Conservation (phyloP, 1,284 basidiomycete genomes). For the Tausonia pullulans region DNA sequence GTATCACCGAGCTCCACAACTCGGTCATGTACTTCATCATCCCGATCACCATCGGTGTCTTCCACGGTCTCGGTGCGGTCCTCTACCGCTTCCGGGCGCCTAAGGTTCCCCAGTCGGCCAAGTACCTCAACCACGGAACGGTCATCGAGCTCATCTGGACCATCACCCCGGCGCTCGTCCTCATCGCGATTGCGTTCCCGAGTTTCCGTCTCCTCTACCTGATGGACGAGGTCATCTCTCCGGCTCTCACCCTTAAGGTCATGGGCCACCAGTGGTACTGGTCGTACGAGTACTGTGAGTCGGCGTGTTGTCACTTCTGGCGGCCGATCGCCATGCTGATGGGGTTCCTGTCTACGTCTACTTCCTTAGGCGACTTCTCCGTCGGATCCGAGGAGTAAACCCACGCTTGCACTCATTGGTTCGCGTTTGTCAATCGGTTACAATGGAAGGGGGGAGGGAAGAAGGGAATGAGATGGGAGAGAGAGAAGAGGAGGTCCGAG, state of each 20-base stretch:
- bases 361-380: no score
- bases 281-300: constrained; percentile 21
- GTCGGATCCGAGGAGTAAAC: no score
- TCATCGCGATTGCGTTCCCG: constrained; percentile 32
- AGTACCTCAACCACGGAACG: constrained; percentile 29
- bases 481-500: no score
- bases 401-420: no score
- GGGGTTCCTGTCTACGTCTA: no score
- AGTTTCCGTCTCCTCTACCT: constrained; percentile 31
- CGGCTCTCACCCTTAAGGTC: constrained; percentile 20
- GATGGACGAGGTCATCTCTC: constrained; percentile 8
- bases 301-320: no score
- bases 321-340: no score
- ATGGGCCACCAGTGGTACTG: constrained; percentile 22
- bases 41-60: constrained; percentile 30
- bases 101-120: constrained; percentile 25
- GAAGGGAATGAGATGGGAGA: no score
- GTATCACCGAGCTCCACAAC: constrained; percentile 32
- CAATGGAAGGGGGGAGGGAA: no score
- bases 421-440: no score
- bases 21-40: constrained; percentile 34
- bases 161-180: constrained; percentile 29
- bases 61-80: constrained; percentile 26
- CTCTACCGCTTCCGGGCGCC: constrained; percentile 26
- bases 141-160: constrained; percentile 31